Base-by-base conservation (phyloP, 352 stramenopile genomes). In the Pythium plurisporium region DNA sequence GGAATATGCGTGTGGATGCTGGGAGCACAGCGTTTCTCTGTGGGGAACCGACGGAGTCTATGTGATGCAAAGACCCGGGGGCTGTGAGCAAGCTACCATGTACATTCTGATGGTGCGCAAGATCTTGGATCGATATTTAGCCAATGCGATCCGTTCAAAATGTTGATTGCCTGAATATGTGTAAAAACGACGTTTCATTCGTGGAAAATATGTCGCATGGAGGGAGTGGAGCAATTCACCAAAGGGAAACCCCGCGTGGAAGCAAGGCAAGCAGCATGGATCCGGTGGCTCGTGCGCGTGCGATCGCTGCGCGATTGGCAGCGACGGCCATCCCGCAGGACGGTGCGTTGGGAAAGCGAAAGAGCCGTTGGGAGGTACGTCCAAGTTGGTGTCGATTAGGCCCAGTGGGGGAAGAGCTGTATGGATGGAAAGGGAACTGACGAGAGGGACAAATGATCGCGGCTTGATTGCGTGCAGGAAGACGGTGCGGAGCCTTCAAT, bases 281-380 rank as follows among this genome's bases (percentile, higher is more conserved):
- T 68, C 82, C 86, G 8, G 86, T 94, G 34, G 86, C 83, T 15
- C 79, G 81, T 42, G 86, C 86, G 51, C 80, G 85, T 5, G 86
- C 84, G 59, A 95, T 95, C 61, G 86, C 86, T 4, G 86, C 86
- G 33, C 81, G 86, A 51, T 62, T 95, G 48, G 82, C 81, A 11
- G 77, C 83, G 8, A 61, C 76, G 5, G 80, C 79, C n/a, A 85
- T 92, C 41, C 83, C 83, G 0, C 73, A 73, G 25, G 82, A 91
- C 30, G 45, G 47, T 55, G 58, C 68, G 4, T 67, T 93, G 17
- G 86, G 86, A 40, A 95, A 95, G 67, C 70, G 86, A 46, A 94
- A 93, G 71, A 93, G 73, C 47, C 81, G 82, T 8, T 93, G 83
- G 79, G 83, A 92, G 75, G 85, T 89, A 45, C 64, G 81, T 75